Conservation (phyloP, 805 yeast species). For the Myxozyma udenii region DNA sequence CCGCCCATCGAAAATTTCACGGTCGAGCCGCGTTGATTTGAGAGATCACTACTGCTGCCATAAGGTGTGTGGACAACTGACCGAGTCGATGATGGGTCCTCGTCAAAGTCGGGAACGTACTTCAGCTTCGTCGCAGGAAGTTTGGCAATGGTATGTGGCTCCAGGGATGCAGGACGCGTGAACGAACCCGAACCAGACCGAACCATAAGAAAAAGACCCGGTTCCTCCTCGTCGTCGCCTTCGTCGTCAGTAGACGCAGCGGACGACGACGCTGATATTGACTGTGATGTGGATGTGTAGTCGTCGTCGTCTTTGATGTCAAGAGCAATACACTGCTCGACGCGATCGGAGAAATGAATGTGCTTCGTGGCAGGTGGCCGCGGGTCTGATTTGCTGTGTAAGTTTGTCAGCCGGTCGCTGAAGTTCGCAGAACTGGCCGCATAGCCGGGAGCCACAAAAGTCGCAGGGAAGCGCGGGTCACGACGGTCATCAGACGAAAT, state of each 20-base stretch:
- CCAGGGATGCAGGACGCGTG: slow-evolving; percentile 31
- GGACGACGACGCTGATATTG: slow-evolving; percentile 1
- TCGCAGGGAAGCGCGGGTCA: slow-evolving; percentile 21
- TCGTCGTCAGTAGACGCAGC: slow-evolving; percentile 34
- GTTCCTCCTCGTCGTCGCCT: slow-evolving; percentile 58
- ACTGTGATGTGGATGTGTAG: background rate
- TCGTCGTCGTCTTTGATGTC: slow-evolving; percentile 41
- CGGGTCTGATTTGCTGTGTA: slow-evolving; percentile 1
- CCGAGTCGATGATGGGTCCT: slow-evolving; percentile 1
- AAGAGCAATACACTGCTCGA: slow-evolving; percentile 87
- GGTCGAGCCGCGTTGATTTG: slow-evolving; percentile 2
- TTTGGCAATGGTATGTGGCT: slow-evolving; percentile 61
- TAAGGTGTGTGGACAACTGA: background rate
- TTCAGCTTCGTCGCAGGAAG: slow-evolving; percentile 86
- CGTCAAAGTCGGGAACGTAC: slow-evolving; percentile 53
- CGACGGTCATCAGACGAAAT: slow-evolving; percentile 9
- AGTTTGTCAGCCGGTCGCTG: slow-evolving; percentile 17
- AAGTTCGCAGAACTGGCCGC: slow-evolving; percentile 26
- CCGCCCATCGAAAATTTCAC: slow-evolving; percentile 23
- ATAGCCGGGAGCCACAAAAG: slow-evolving; percentile 16
- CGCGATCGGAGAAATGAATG: slow-evolving; percentile 91
- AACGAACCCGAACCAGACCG: slow-evolving; percentile 40
- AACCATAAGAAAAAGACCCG: slow-evolving; percentile 64
- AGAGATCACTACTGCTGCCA: background rate
- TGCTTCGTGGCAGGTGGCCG: slow-evolving; percentile 44